Evolutionary conservation across 805 yeast genomes (phyloP), one percentile per base, ranked within the genome.

Genomic region (Metschnikowia continentalis): DNA sequence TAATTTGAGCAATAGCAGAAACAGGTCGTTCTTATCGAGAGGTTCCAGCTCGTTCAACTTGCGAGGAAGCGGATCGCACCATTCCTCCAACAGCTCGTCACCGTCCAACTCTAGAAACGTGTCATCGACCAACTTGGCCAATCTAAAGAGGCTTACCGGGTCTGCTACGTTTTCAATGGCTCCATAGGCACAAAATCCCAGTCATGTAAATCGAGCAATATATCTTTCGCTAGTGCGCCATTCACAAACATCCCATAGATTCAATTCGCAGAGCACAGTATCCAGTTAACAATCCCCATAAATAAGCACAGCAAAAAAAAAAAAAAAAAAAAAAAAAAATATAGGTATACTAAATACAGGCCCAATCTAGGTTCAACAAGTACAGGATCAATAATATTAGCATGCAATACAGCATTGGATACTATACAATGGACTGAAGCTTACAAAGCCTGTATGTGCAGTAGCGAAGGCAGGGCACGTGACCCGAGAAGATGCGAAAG

Each of bases 101-200:
- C 80, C 96, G 62, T 94, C 94, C 63, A 88, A 89, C 54, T 84
- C 86, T 49, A 91, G 73, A 60, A 90, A 86, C 1, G 84, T 71
- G 59, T 89, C 96, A 45, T 78, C 75, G 10, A 54, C 45, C 32
- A 57, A 54, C 32, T 53, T 57, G 43, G 37, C 49, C 8, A 32
- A 19, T 33, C n/a, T 45, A 14, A 42, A 45, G 48, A 35, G 54
- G 46, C 36, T 43, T 35, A 37, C 54, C 5, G 55, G 56, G 14
- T 39, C 53, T 7, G 60, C 60, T 22, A 50, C 58, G 17, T 54
- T 56, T 26, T 48, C 56, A 11, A 56, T 55, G 52, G 54, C 50
- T n/a, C 54, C 52, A 11, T 51, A 38, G 23, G 5, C 26, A 23
- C 30, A 26, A 3, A 26, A 26, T 8, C 30, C 11, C 30, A 26